Percentiles rank a stretch among this genome's conserved stretches.
Evolutionary conservation across 176 grass and related monocot species (phyloP).

Genomic region (Miscanthus lutarioriparius): DNA sequence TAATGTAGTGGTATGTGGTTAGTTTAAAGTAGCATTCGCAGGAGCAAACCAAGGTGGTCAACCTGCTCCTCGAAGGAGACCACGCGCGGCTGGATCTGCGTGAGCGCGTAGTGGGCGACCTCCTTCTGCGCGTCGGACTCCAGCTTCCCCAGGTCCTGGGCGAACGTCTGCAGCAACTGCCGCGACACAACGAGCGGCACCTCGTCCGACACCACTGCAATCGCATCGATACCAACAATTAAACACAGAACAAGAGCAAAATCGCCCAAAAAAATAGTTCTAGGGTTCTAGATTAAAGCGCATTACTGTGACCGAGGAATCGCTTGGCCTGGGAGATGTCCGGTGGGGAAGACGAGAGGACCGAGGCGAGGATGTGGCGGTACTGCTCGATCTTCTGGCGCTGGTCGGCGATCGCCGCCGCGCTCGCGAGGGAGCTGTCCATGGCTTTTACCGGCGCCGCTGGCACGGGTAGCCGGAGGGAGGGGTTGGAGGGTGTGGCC

Average conservation of each 20-base stretch:
- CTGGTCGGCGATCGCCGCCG: conserved; percentile 76
- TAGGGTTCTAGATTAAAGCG: neutral
- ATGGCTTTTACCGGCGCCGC: conserved; percentile 34
- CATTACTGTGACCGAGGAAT: conserved; percentile 92
- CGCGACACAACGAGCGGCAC: conserved; percentile 96
- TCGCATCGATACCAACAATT: conserved; percentile 16
- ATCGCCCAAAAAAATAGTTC: accelerated
- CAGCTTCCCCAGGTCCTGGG: conserved; percentile 84
- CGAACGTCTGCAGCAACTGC: conserved; percentile 93
- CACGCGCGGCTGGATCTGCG: conserved; percentile 94
- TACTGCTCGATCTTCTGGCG: conserved; percentile 99
- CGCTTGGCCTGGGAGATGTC: conserved; percentile 89
- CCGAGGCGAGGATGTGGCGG: conserved; percentile 87
- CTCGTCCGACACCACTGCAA: conserved; percentile 88
- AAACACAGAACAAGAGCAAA: neutral
- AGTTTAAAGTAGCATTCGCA: neutral
- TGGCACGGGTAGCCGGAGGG: neutral
- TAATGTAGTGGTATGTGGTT: neutral
- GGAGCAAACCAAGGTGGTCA: neutral
- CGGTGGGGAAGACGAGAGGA: conserved; percentile 73
- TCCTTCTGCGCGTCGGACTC: conserved; percentile 88
- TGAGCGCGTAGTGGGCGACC: conserved; percentile 84
- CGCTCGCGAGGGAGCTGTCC: conserved; percentile 74
- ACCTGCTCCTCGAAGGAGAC: conserved; percentile 99
- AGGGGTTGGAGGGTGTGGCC: conserved; percentile 1